Evolutionary conservation across 2,329 filamentous ascomycete genomes (phyloP).

Genomic region (Xylogone sp.): DNA sequence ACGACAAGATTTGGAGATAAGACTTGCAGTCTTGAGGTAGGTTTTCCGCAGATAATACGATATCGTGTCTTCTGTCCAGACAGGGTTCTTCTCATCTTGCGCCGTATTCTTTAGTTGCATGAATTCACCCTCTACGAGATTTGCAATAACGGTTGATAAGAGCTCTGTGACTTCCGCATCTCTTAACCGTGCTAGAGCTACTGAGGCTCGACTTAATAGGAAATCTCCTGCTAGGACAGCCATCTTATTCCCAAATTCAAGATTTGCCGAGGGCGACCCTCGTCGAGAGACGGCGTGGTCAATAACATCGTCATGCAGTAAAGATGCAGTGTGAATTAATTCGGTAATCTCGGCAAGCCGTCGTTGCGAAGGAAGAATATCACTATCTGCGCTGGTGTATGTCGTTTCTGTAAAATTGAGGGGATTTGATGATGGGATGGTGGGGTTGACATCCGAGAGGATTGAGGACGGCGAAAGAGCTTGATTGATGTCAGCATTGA

Average conservation of each 20-base stretch:
- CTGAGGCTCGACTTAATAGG: constrained; percentile 85
- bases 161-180: constrained; percentile 95
- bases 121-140: constrained; percentile 96
- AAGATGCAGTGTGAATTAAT: constrained; percentile 92
- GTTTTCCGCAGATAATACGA: constrained; percentile 97
- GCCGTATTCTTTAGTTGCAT: constrained; percentile 99
- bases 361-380: constrained; percentile 89
- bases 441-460: constrained; percentile 80
- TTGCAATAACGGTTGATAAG: constrained; percentile 92
- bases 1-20: constrained; percentile 95
- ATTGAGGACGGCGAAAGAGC: constrained; percentile 57
- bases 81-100: constrained; percentile 76
- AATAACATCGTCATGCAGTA: constrained; percentile 97
- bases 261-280: constrained; percentile 81
- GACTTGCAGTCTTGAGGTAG: constrained; percentile 91
- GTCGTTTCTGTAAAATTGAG: constrained; percentile 35
- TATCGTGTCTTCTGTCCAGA: constrained; percentile 84
- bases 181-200: constrained; percentile 83
- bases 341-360: constrained; percentile 95
- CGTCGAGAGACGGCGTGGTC: constrained; percentile 86
- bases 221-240: constrained; percentile 97
- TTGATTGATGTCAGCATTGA: constrained; percentile 45
- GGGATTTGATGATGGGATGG: constrained; percentile 45
- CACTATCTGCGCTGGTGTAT: constrained; percentile 41
- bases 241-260: constrained; percentile 99